These are phyloP conservation scores for Wickerhamomyces ciferrii DNA, from an alignment of 805 yeast species.

Conservation along the genomic window DNA sequence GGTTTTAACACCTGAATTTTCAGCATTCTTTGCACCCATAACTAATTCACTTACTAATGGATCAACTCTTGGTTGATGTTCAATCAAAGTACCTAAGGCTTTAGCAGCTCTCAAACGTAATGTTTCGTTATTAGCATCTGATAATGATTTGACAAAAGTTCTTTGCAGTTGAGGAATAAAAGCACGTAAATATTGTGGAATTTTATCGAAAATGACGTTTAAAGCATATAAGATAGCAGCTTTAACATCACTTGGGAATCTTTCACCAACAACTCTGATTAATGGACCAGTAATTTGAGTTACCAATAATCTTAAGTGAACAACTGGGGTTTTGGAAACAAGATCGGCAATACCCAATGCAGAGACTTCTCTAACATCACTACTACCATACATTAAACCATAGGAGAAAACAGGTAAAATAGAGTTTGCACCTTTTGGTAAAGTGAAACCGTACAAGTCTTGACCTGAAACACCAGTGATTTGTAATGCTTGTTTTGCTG, in stretches of 20 bases:
- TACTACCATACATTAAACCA: constrained; percentile 90
- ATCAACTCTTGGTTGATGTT: constrained; percentile 89
- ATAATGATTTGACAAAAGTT: constrained; percentile 87
- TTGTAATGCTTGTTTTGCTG: constrained; percentile 72
- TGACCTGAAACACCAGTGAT: constrained; percentile 57
- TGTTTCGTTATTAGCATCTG: constrained; percentile 69
- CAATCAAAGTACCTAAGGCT: constrained; percentile 84
- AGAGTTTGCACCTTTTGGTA: constrained; percentile 82
- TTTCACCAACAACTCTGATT: constrained; percentile 96
- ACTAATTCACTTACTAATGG: constrained; percentile 84
- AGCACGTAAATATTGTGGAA: constrained; percentile 89
- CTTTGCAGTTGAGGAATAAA: constrained; percentile 97
- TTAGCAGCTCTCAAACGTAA: constrained; percentile 82
- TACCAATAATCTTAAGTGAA: constrained; percentile 77
- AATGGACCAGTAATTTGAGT: constrained; percentile 95
- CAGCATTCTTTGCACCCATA: constrained; percentile 61
- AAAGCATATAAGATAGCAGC: constrained; percentile 89
- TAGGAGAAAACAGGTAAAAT: constrained; percentile 88
- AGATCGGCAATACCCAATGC: constrained; percentile 88
- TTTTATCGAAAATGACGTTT: constrained; percentile 68
- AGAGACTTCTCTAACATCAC: constrained; percentile 76
- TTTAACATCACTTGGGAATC: constrained; percentile 86
- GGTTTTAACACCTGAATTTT: constrained; percentile 68
- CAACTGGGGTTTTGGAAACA: constrained; percentile 81
- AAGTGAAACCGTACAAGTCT: constrained; percentile 66